Conservation (phyloP, 2,329 filamentous ascomycete genomes). For the Huntiella savannae region DNA sequence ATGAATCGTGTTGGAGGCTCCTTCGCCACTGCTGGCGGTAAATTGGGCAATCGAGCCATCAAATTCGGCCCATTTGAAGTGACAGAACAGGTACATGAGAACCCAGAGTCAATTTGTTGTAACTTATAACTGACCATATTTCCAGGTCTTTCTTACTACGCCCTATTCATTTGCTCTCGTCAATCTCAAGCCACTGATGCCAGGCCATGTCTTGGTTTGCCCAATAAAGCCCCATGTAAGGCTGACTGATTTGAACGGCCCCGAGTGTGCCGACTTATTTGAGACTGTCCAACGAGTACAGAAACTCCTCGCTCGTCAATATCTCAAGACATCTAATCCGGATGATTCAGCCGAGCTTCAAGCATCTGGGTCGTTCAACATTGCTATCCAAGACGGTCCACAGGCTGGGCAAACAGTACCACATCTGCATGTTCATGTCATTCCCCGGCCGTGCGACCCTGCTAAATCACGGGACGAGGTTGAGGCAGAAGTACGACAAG, state of each 20-base stretch:
- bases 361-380: conserved; percentile 61
- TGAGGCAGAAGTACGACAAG: conserved; percentile 39
- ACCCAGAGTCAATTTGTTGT: not conserved
- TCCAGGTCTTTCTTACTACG: conserved; percentile 71
- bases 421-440: conserved; percentile 85
- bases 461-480: conserved; percentile 20
- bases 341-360: conserved; percentile 19
- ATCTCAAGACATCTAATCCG: conserved; percentile 22
- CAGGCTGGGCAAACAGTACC: conserved; percentile 86
- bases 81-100: conserved; percentile 41
- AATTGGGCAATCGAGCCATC: conserved; percentile 19
- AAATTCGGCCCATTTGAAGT: conserved; percentile 63
- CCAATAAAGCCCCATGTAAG: conserved; percentile 49
- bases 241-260: conserved; percentile 51
- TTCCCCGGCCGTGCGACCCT: conserved; percentile 46
- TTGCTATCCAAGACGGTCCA: conserved; percentile 82
- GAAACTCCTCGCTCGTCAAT: conserved; percentile 45
- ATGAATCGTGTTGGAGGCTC: not conserved
- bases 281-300: conserved; percentile 68
- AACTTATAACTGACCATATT: not conserved
- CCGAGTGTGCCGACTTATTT: conserved; percentile 69
- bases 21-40: not conserved
- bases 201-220: conserved; percentile 83
- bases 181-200: conserved; percentile 85
- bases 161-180: conserved; percentile 70